Conservation (phyloP, 176 grass and related monocot genomes). For the Echinochloa phyllopogon region DNA sequence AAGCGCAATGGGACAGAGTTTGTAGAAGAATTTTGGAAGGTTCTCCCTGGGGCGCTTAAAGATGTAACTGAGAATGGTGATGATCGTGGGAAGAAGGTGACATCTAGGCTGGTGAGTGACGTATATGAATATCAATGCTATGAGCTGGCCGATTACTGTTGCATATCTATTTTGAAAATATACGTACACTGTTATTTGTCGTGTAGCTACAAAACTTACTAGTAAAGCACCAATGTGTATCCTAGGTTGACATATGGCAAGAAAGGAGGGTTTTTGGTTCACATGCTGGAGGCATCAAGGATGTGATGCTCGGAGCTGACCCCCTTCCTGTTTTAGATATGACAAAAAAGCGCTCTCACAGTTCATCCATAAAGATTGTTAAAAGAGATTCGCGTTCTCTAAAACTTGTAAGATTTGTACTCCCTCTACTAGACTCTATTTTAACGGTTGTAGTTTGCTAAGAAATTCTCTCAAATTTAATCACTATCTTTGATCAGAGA, state of each 20-base stretch:
- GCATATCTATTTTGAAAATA: conserved; percentile 30
- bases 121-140: conserved; percentile 24
- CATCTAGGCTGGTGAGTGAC: conserved; percentile 76
- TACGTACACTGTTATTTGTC: conserved; percentile 8
- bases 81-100: conserved; percentile 72
- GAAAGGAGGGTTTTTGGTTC: conserved; percentile 99
- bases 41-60: conserved; percentile 88
- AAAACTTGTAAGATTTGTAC: conserved; percentile 73
- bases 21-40: conserved; percentile 99
- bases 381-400: conserved; percentile 86
- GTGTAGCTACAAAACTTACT: neutral
- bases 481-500: conserved; percentile 67
- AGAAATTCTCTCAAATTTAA: conserved; percentile 34
- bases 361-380: conserved; percentile 76
- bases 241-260: conserved; percentile 97
- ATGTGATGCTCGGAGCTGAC: conserved; percentile 86
- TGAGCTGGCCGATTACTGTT: neutral
- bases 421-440: neutral
- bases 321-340: conserved; percentile 78
- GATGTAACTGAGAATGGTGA: conserved; percentile 75
- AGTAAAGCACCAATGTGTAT: conserved; percentile 11
- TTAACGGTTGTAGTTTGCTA: neutral
- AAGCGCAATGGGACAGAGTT: conserved; percentile 93
- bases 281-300: conserved; percentile 73
- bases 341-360: conserved; percentile 76